Evolutionary conservation across 1,284 basidiomycete species (phyloP).

Genomic region (Neolentinus lepideus): DNA sequence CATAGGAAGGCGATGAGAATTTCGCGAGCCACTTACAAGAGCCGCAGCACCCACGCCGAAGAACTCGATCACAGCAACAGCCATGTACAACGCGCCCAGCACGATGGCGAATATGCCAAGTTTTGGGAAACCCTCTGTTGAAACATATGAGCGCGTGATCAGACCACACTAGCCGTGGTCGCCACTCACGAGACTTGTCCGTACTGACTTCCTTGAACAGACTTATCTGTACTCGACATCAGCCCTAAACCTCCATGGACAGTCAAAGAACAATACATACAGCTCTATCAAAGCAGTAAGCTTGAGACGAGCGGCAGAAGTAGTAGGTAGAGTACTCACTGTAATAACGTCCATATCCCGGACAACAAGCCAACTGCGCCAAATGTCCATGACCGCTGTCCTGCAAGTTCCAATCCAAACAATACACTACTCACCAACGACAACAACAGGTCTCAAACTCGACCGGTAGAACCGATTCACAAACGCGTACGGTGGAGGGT

Average conservation of each 20-base stretch:
- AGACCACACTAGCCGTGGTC: not conserved
- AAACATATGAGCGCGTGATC: too few relatives aligned
- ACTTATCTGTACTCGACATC: constrained; percentile 35
- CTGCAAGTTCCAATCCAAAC: not conserved
- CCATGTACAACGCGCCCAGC: constrained; percentile 48
- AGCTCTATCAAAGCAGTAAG: constrained; percentile 28
- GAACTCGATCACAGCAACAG: constrained; percentile 45
- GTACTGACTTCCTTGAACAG: constrained; percentile 47
- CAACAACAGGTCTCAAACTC: constrained; percentile 51
- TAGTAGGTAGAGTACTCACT: constrained; percentile 33
- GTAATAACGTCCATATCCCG: constrained; percentile 52
- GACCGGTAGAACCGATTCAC: constrained; percentile 45
- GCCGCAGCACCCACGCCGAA: constrained; percentile 48
- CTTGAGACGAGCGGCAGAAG: constrained; percentile 6
- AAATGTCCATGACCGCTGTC: constrained; percentile 1
- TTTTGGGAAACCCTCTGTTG: constrained; percentile 34
- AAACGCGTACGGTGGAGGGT: constrained; percentile 52
- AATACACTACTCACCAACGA: constrained; percentile 36
- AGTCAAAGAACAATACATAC: constrained; percentile 29
- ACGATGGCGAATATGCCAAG: constrained; percentile 55
- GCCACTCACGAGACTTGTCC: constrained; percentile 40
- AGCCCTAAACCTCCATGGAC: not conserved
- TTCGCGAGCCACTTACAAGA: constrained; percentile 35
- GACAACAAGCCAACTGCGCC: constrained; percentile 36
- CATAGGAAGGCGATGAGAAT: not conserved